Evolutionary conservation across 2,329 filamentous ascomycete species (phyloP).

Genomic region (Endothia cerciana): DNA sequence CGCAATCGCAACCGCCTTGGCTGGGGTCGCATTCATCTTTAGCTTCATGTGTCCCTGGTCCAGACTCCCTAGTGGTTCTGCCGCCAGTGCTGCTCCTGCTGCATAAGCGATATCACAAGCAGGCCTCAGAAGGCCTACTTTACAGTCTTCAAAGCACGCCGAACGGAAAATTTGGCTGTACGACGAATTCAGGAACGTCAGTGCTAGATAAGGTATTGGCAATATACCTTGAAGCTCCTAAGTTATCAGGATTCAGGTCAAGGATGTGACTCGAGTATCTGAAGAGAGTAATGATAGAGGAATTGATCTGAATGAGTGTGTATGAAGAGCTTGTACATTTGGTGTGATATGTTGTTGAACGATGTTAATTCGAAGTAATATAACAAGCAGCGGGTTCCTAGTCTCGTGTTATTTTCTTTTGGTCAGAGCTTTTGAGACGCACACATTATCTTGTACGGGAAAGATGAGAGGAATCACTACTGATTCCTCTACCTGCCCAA

Average conservation of each 20-base stretch:
- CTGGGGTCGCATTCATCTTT: conserved; percentile 2
- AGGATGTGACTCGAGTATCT: neutral
- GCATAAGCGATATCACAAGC: neutral
- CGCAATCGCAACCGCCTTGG: neutral
- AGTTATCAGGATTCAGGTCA: neutral
- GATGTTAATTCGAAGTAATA: too few species aligned
- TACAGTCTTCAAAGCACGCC: neutral
- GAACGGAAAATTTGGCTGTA: too few species aligned
- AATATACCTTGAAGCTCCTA: neutral
- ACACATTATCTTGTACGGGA: too few species aligned
- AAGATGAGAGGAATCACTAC: too few species aligned
- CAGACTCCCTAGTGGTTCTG: neutral
- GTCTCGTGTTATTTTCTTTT: too few species aligned
- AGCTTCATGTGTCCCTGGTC: conserved; percentile 2
- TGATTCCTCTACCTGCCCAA: too few species aligned
- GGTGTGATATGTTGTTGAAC: too few species aligned
- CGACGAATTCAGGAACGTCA: neutral
- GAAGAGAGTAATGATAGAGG: neutral
- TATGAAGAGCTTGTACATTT: neutral
- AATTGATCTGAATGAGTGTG: neutral
- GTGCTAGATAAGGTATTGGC: neutral
- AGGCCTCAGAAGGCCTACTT: neutral
- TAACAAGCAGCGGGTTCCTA: too few species aligned
- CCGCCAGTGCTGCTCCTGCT: neutral
- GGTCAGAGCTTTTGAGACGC: too few species aligned